phyloP scores from a whole-genome alignment of 1,284 basidiomycete species.

The Boletus subluridellus region DNA sequence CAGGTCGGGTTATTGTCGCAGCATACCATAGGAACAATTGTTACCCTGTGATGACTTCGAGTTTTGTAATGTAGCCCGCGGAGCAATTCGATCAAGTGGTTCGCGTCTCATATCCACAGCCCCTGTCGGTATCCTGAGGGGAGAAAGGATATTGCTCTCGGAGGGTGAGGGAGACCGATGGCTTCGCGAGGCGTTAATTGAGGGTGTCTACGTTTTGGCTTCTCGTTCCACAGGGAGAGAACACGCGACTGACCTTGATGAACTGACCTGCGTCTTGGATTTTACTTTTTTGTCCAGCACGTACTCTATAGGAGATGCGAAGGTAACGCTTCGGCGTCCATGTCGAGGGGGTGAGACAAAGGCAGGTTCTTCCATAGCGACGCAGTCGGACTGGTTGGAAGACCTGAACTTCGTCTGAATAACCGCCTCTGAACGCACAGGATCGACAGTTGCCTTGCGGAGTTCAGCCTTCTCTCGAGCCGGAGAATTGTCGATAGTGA shows the following conservation, averaged over 20 bases:
- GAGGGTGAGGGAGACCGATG: neutral
- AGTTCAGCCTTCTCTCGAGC: neutral
- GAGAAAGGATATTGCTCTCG: slow-evolving; percentile 16
- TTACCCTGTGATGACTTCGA: slow-evolving; percentile 10
- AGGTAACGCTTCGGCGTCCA: slow-evolving; percentile 27
- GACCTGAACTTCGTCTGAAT: neutral
- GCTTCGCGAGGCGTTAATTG: neutral
- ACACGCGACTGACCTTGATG: slow-evolving; percentile 7
- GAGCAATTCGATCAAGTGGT: neutral
- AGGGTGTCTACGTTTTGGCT: neutral
- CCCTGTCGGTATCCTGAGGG: slow-evolving; percentile 13
- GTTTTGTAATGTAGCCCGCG: slow-evolving; percentile 1
- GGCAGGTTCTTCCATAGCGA: neutral
- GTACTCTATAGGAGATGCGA: slow-evolving; percentile 30
- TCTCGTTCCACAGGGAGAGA: neutral
- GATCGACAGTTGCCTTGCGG: neutral
- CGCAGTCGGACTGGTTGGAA: neutral
- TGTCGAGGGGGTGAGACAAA: slow-evolving; percentile 5
- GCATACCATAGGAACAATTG: neutral
- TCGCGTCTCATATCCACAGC: neutral
- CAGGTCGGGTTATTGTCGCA: neutral
- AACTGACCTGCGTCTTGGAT: neutral
- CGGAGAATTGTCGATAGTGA: slow-evolving; percentile 27
- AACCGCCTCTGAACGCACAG: neutral
- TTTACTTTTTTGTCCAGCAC: slow-evolving; percentile 3